These are phyloP conservation scores for Agarophyton chilense DNA, from an alignment of 23 red algal species.

Conservation along the genomic window DNA sequence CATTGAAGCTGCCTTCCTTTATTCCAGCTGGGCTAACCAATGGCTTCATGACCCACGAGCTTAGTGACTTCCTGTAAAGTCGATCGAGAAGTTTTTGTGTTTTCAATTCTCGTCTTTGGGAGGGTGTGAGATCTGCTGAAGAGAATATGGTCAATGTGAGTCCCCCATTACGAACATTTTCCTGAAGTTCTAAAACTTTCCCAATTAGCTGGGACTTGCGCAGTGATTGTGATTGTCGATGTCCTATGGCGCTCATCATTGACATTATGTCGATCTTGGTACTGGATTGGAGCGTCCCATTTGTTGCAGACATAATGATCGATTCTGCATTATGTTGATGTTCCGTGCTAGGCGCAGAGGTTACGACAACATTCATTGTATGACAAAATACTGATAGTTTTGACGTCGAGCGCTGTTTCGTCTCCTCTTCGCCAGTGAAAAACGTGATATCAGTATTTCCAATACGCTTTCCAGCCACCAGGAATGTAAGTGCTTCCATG, in stretches of 20 bases:
- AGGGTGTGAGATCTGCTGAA: background rate
- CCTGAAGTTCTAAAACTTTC: background rate
- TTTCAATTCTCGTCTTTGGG: background rate
- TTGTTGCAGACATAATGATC: too few species aligned
- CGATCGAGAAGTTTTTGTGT: background rate
- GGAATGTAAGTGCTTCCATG: background rate
- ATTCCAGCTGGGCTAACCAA: background rate
- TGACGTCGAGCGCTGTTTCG: too few species aligned
- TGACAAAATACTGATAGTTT: too few species aligned
- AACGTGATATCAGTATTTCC: background rate
- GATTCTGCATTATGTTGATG: too few species aligned
- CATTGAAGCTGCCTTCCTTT: background rate
- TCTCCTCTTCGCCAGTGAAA: background rate
- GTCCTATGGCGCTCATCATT: background rate
- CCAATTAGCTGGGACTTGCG: conserved; percentile 13
- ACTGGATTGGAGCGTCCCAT: too few species aligned
- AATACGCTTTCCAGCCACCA: background rate
- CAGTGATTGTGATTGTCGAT: background rate
- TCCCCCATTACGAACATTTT: background rate
- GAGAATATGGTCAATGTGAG: background rate
- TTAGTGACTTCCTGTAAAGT: background rate
- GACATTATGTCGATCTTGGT: background rate
- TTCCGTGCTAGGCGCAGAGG: too few species aligned
- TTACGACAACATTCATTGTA: too few species aligned
- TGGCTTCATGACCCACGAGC: conserved; percentile 24